These are phyloP conservation scores for Porodaedalea pini DNA, from an alignment of 1,284 basidiomycete species.

Conservation along the genomic window DNA sequence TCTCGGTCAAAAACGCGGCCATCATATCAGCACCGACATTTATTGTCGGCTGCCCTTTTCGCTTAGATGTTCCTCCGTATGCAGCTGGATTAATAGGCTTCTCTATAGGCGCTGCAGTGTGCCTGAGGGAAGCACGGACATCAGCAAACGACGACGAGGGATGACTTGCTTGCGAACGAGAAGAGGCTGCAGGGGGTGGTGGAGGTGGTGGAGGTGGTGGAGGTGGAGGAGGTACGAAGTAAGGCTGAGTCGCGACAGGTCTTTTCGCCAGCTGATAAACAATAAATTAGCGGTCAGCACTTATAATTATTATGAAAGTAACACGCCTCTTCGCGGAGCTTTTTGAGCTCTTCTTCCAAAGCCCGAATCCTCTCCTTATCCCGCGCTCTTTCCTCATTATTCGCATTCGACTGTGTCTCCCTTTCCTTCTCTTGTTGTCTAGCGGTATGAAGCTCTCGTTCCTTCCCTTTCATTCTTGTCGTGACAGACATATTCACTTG, in stretches of 20 bases:
- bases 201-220: constrained; percentile 43
- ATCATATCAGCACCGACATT: constrained; percentile 73
- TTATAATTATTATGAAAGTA: constrained; percentile 7
- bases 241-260: constrained; percentile 26
- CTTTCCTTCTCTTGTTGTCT: constrained; percentile 38
- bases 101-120: constrained; percentile 53
- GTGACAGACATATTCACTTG: constrained; percentile 5
- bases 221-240: constrained; percentile 27
- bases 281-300: constrained; percentile 13
- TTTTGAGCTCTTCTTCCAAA: constrained; percentile 63
- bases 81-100: constrained; percentile 55
- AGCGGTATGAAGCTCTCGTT: constrained; percentile 53
- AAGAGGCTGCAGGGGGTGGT: constrained; percentile 11
- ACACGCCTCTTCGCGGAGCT: constrained; percentile 60
- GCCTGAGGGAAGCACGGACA: constrained; percentile 61
- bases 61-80: constrained; percentile 29
- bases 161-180: constrained; percentile 5
- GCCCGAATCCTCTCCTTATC: constrained; percentile 62
- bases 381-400: constrained; percentile 42
- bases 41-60: constrained; percentile 60
- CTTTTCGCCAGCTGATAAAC: constrained; percentile 47
- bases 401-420: constrained; percentile 32
- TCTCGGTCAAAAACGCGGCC: constrained; percentile 72
- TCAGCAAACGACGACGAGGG: constrained; percentile 42
- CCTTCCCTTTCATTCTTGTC: constrained; percentile 47